A percentile compares a stretch with the other conserved stretches of the same genome.
phyloP scores from a whole-genome alignment of 306 rosid genomes.

The Cucurbita pepo region DNA sequence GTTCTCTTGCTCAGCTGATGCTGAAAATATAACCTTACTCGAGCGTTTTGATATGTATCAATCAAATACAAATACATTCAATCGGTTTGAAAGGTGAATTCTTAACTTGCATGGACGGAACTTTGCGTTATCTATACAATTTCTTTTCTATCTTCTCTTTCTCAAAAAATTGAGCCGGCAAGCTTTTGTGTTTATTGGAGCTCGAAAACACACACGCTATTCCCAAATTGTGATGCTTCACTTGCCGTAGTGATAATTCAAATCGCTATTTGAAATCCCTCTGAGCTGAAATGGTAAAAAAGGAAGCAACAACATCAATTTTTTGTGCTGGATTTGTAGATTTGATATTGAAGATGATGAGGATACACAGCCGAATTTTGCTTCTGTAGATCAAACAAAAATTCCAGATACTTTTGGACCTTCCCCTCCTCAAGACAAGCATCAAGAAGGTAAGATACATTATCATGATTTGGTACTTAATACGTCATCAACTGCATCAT shows the following conservation, averaged over 20 bases:
- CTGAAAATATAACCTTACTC: slow-evolving; percentile 47
- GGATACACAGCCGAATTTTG: slow-evolving; percentile 27
- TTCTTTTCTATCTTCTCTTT: neutral
- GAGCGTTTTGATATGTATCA: slow-evolving; percentile 38
- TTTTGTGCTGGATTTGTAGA: slow-evolving; percentile 23
- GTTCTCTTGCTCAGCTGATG: slow-evolving; percentile 30
- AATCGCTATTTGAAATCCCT: neutral
- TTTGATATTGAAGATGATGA: slow-evolving; percentile 66
- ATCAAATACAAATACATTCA: slow-evolving; percentile 18
- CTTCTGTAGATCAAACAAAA: slow-evolving; percentile 31
- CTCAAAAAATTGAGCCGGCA: neutral
- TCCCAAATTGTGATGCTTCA: neutral
- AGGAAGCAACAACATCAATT: neutral
- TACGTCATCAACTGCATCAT: neutral
- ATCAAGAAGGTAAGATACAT: slow-evolving; percentile 24
- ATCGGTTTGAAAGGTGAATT: slow-evolving; percentile 55
- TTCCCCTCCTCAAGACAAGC: slow-evolving; percentile 37
- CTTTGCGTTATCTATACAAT: neutral
- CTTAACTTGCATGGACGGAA: neutral
- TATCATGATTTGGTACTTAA: neutral
- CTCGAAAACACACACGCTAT: neutral
- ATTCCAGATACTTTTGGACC: slow-evolving; percentile 20
- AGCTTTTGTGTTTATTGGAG: neutral
- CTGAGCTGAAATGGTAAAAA: neutral
- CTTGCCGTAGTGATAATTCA: neutral